Evolutionary conservation across 2,329 filamentous ascomycete species (phyloP).

Genomic region (Phyllosticta citribraziliensis): DNA sequence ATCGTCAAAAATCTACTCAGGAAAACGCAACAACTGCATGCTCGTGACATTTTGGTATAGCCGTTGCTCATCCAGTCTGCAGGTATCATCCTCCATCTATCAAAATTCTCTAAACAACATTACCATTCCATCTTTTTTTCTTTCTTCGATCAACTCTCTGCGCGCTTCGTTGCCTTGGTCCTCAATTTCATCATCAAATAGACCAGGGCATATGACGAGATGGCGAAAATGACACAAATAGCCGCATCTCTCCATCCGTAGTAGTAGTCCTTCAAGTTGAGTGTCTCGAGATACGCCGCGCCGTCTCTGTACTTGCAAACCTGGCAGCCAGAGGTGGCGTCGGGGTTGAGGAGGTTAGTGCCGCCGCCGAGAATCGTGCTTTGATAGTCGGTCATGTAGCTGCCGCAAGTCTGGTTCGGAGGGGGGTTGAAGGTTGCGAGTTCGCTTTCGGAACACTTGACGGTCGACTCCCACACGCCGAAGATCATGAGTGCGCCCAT

Average conservation of each 20-base stretch:
- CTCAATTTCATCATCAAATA: slow-evolving; percentile 34
- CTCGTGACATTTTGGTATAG: background rate
- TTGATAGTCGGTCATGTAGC: slow-evolving; percentile 48
- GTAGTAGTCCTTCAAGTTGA: slow-evolving; percentile 48
- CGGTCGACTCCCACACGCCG: slow-evolving; percentile 31
- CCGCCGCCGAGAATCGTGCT: slow-evolving; percentile 35
- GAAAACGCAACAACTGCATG: background rate
- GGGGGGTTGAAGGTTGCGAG: slow-evolving; percentile 39
- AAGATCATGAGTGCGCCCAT: slow-evolving; percentile 32
- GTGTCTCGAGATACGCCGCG: slow-evolving; percentile 47
- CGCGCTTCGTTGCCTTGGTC: slow-evolving; percentile 33
- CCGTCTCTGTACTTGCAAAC: slow-evolving; percentile 53
- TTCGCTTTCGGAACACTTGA: slow-evolving; percentile 27
- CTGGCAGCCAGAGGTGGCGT: slow-evolving; percentile 44
- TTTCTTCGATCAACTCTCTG: slow-evolving; percentile 15
- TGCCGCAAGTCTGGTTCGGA: slow-evolving; percentile 43
- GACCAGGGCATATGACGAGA: slow-evolving; percentile 44
- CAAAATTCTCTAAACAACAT: background rate
- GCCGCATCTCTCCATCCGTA: slow-evolving; percentile 59
- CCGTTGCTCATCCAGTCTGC: background rate
- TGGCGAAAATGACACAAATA: slow-evolving; percentile 47
- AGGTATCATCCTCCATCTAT: background rate
- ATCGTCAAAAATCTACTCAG: background rate
- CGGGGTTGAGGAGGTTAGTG: slow-evolving; percentile 50
- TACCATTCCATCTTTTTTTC: background rate